A percentile compares a stretch with the other conserved stretches of the same genome.
These are phyloP conservation scores for Colletotrichum ledebouriae DNA, from an alignment of 2,329 filamentous ascomycete genomes.

Conservation along the genomic window DNA sequence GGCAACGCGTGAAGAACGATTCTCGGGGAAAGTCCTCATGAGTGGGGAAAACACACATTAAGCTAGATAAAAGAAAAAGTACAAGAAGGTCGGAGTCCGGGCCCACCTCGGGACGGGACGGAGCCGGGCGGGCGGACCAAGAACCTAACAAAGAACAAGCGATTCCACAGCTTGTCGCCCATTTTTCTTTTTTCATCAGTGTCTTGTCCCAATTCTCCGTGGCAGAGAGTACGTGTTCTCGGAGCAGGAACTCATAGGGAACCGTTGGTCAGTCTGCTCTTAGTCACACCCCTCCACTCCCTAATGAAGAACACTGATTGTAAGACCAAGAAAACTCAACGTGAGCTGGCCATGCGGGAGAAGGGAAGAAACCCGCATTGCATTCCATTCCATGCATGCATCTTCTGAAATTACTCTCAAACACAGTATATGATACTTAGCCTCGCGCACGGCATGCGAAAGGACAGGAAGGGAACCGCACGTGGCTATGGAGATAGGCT, in stretches of 20 bases:
- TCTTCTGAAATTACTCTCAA: neutral
- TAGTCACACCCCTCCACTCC: conserved; percentile 21
- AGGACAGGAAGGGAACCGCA: too few relatives aligned
- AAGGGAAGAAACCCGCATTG: neutral
- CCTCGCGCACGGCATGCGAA: neutral
- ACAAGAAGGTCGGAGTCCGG: neutral
- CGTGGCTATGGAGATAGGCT: too few relatives aligned
- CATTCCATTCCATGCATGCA: neutral
- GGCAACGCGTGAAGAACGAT: conserved; percentile 52
- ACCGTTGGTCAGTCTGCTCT: conserved; percentile 15
- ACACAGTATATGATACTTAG: neutral
- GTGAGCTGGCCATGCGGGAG: neutral
- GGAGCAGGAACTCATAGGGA: neutral
- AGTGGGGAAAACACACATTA: too few relatives aligned
- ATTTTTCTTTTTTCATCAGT: too few relatives aligned
- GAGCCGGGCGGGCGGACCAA: neutral
- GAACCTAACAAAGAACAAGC: conserved; percentile 21
- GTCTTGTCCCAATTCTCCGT: neutral
- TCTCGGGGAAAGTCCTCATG: too few relatives aligned
- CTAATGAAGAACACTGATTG: conserved; percentile 9
- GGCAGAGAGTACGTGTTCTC: neutral
- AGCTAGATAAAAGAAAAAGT: conserved; percentile 1
- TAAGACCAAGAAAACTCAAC: neutral
- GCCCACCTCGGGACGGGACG: conserved; percentile 25
- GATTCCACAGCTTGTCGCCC: conserved; percentile 5